Base-by-base conservation (phyloP, 495 filamentous ascomycete species). In the Melanomma pulvis-pyrius region DNA sequence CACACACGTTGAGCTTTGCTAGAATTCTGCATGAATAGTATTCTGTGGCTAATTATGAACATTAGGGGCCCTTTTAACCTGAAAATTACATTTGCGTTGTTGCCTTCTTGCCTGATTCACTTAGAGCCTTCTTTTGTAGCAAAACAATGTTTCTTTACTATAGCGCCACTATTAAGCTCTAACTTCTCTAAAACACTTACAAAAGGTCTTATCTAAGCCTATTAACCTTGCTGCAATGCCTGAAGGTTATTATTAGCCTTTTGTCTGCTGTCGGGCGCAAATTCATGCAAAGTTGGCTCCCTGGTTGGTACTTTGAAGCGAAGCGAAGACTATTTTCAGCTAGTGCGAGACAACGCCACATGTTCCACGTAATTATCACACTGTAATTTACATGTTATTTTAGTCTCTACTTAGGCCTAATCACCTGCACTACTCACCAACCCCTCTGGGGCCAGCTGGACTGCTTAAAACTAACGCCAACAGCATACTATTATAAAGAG, bases 151-250 rank as follows among this genome's bases (percentile, higher is more conserved):
- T 15, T 21, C 11, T 22, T 51, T 26, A 26, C 11, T 51, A 26
- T 26, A 22, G 5, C 25, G 48, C 48, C 25, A 51, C 48, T 26
- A 51, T 21, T 51, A 24, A 51, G 48, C 48, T 51, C 11, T 26
- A 26, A 25, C 48, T 51, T 51, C 48, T 51, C 17, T 51, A 51
- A 24, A 51, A 51, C 25, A 51, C 48, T 26, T 51, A 26, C 25
- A 26, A 51, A 21, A 26, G 48, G 48, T 51, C 11, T 15, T 22
- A 51, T 21, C 24, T 51, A 51, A 22, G 48, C 48, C 25, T 6
- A 51, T 6, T 9, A 51, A 51, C 5, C 15, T n/a, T n/a, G n/a
- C n/a, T n/a, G n/a, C n/a, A n/a, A n/a, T 51, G 48, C 48, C 25
- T 51, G 25, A 4, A 51, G 25, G 17, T 51, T 51, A 21, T 51